These are phyloP conservation scores for Pleodorina starrii DNA, from an alignment of 139 green algal species.

Conservation along the genomic window DNA sequence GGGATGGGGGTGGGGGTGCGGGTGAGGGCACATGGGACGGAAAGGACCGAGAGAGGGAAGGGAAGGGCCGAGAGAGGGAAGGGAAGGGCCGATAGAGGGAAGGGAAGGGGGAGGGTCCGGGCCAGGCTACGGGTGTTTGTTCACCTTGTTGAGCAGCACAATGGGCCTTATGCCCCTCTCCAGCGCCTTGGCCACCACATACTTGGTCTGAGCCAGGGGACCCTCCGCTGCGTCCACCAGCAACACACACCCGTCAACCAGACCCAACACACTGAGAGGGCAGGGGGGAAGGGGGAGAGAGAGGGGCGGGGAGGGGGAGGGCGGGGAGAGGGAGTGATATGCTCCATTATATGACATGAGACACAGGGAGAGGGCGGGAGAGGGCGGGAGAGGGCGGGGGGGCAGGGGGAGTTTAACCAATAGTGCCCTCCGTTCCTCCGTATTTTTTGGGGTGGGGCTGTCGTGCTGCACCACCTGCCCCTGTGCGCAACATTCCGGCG, in stretches of 20 bases:
- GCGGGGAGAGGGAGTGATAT: background rate
- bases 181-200: conserved; percentile 92
- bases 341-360: no score
- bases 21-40: no score
- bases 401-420: no score
- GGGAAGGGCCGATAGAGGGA: background rate
- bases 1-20: no score
- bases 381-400: no score
- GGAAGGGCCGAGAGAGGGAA: background rate
- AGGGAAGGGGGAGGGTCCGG: background rate
- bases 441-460: no score
- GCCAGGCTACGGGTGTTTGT: no score
- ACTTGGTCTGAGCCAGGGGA: conserved; percentile 91
- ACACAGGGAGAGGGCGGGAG: no score
- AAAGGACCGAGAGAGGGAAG: no score
- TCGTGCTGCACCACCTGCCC: no score
- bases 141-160: conserved; percentile 94
- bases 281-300: background rate
- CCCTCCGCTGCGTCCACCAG: conserved; percentile 93
- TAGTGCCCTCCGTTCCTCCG: no score
- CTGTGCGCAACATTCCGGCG: no score
- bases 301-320: background rate
- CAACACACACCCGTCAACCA: conserved; percentile 93
- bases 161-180: conserved; percentile 75
- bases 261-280: conserved; percentile 79